A percentile compares a stretch with the other conserved stretches of the same genome.
These are phyloP conservation scores for Xylaria palmicola DNA, from an alignment of 495 filamentous ascomycete species.

Conservation along the genomic window DNA sequence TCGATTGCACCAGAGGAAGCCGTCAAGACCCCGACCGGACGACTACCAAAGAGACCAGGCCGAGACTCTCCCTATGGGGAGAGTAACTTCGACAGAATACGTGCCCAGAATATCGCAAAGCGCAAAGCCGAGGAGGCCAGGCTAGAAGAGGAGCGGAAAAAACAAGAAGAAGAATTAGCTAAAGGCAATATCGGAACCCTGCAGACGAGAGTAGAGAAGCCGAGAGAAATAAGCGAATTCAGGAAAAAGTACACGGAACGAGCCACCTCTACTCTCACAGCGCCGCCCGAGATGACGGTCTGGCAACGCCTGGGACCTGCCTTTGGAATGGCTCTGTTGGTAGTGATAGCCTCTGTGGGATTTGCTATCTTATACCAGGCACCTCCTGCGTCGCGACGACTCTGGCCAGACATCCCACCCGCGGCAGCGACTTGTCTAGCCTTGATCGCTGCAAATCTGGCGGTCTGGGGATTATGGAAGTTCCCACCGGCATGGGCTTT, in stretches of 20 bases:
- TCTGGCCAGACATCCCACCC: constrained; percentile 74
- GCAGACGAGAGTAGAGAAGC: constrained; percentile 31
- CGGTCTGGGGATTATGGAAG: constrained; percentile 64
- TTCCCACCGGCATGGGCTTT: constrained; percentile 67
- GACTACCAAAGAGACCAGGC: constrained; percentile 18
- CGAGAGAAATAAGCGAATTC: constrained; percentile 33
- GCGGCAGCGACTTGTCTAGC: constrained; percentile 72
- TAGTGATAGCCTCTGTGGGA: constrained; percentile 50
- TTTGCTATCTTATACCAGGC: constrained; percentile 64
- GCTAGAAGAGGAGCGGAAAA: constrained; percentile 44
- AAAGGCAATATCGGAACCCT: constrained; percentile 53
- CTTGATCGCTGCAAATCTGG: constrained; percentile 64
- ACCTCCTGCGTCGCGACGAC: constrained; percentile 54
- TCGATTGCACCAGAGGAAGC: constrained; percentile 42
- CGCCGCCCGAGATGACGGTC: constrained; percentile 46
- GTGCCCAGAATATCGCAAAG: constrained; percentile 42
- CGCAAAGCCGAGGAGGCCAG: constrained; percentile 35
- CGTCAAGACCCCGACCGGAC: constrained; percentile 19
- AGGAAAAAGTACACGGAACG: constrained; percentile 37
- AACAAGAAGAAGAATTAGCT: constrained; percentile 54
- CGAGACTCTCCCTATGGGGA: constrained; percentile 44
- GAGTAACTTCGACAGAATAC: constrained; percentile 50
- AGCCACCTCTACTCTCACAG: constrained; percentile 43
- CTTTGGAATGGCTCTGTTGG: constrained; percentile 52
- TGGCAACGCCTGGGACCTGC: constrained; percentile 66